These are phyloP conservation scores for Tetrapisispora taiwanensis DNA, from an alignment of 805 yeast species.

Conservation along the genomic window DNA sequence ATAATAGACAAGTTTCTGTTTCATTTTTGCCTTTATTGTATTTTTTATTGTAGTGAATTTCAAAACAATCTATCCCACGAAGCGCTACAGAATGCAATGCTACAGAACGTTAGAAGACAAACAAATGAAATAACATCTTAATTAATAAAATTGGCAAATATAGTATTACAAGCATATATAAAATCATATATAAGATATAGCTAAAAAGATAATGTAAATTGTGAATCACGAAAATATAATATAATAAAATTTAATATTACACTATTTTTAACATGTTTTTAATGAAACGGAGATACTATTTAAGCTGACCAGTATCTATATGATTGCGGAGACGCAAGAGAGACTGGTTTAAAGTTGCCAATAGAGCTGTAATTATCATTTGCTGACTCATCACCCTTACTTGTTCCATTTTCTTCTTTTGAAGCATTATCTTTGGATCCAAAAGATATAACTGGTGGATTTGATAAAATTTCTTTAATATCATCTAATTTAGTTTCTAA, in stretches of 20 bases:
- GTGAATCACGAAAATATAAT: too few relatives aligned
- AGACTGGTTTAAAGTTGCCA: constrained; percentile 38
- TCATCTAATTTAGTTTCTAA: constrained; percentile 14
- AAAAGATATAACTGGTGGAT: constrained; percentile 26
- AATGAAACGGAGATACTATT: too few relatives aligned
- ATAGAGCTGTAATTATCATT: neutral
- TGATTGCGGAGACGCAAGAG: constrained; percentile 50
- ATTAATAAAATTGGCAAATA: neutral
- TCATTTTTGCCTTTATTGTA: too few relatives aligned
- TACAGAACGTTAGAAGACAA: too few relatives aligned
- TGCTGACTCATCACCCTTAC: constrained; percentile 5
- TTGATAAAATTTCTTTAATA: constrained; percentile 19
- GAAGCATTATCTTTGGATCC: constrained; percentile 8
- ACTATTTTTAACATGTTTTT: too few relatives aligned
- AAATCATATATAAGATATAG: neutral
- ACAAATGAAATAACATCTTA: too few relatives aligned
- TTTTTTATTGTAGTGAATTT: too few relatives aligned
- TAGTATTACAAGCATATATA: neutral
- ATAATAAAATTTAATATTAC: too few relatives aligned
- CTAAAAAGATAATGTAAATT: neutral
- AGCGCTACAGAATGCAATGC: too few relatives aligned
- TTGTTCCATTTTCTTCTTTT: neutral
- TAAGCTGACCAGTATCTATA: constrained; percentile 61
- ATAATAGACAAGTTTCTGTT: too few relatives aligned
- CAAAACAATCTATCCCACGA: too few relatives aligned